Conservation (phyloP, 2,329 filamentous ascomycete genomes). For the Fusarium staphyleae region DNA sequence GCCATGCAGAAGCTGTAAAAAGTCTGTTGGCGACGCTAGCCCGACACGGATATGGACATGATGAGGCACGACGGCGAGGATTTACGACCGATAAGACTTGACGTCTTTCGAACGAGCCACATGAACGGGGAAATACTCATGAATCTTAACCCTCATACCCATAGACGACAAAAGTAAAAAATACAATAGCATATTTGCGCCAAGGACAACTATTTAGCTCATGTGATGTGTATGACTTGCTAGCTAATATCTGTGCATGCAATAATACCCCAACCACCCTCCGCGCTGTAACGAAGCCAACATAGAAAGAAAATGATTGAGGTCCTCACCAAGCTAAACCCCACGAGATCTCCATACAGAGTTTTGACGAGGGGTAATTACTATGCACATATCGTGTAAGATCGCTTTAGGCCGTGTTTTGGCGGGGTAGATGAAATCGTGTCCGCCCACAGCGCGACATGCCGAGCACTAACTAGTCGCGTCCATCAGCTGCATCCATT, state of each 20-base stretch:
- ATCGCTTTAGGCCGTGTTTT: constrained; percentile 39
- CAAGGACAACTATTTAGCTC: too few relatives aligned
- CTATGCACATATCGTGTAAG: constrained; percentile 15
- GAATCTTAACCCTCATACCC: constrained; percentile 34
- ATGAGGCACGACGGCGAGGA: constrained; percentile 46
- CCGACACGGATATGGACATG: constrained; percentile 34
- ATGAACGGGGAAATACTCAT: constrained; percentile 37
- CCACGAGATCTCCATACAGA: constrained; percentile 7
- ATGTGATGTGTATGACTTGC: too few relatives aligned
- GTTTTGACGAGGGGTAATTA: constrained; percentile 32
- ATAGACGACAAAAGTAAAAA: constrained; percentile 38
- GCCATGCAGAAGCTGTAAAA: constrained; percentile 94
- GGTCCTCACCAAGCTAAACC: neutral
- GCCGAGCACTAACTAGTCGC: constrained; percentile 22
- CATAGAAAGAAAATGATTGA: neutral
- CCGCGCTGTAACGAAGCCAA: too few relatives aligned
- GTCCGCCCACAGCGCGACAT: constrained; percentile 11
- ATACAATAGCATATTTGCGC: neutral
- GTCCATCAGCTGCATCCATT: constrained; percentile 13
- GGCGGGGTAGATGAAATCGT: constrained; percentile 36
- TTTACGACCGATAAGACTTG: constrained; percentile 40
- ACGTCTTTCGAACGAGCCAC: constrained; percentile 37
- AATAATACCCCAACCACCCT: neutral
- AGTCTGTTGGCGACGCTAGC: constrained; percentile 29
- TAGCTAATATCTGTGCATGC: neutral